Base-by-base conservation (phyloP, 176 grass and related monocot species). In the Pontederia paniculata region DNA sequence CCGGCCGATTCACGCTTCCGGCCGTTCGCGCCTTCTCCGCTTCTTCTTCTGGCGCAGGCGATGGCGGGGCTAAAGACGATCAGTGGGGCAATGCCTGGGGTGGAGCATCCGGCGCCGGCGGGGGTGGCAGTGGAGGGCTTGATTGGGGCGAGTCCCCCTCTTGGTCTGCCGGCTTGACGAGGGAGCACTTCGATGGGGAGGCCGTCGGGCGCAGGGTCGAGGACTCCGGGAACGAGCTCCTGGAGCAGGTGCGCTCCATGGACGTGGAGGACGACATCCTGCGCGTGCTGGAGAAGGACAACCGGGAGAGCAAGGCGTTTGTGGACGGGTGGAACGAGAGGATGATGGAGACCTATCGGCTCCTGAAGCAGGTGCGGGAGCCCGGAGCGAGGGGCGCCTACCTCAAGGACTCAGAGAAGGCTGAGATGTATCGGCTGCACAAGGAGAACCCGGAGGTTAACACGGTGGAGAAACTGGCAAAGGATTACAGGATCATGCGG, bases 391-490 rank as follows among this genome's bases (percentile, higher is more conserved):
- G 87, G 20, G 86, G 83, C 20, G 50, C 80, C 25, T 98, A 88
- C 69, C 77, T 98, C 68, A 98, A 98, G 73, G 80, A 98, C 66
- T 88, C 78, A 28, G 87, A 98, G 74, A 98, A 98, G 75, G 65
- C 83, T 51, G 80, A 98, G 78, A 98, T 88, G 83, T 98, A 98
- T 58, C 72, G 83, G 54, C 78, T 93, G 59, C 87, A 98, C 80
- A 93, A 88, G 71, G 83, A 98, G 71, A 85, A 93, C 50, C 87
- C 87, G 0, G 75, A 71, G n/a, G 82, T 77, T 0, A 84, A 98
- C 78, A 88, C 83, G 21, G 83, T 98, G 22, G 93, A 98, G 69
- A 80, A 77, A 45, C 80, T 98, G n/a, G 86, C 93, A 49, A 90
- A 91, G 80, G 93, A 98, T 74, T 93, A 73, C 63, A 74, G 87